Conservation (phyloP, 306 rosid genomes). For the Coriaria nepalensis region DNA sequence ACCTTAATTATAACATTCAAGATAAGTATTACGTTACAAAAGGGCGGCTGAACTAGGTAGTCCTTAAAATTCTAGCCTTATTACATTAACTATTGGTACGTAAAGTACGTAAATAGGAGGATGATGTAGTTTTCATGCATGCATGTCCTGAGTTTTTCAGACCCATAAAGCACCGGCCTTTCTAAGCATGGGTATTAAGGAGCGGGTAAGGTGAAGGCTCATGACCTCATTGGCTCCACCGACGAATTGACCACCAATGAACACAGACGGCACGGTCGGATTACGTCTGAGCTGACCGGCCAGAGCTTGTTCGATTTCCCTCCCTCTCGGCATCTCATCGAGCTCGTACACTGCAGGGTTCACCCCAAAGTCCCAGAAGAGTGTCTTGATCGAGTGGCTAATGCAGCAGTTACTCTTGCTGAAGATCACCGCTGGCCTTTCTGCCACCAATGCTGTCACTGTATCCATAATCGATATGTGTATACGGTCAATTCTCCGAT, state of each 20-base stretch:
- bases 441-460: conserved; percentile 61
- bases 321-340: conserved; percentile 74
- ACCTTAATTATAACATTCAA: no score
- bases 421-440: conserved; percentile 89
- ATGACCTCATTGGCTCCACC: conserved; percentile 86
- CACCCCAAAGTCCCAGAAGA: conserved; percentile 74
- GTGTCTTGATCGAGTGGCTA: conserved; percentile 74
- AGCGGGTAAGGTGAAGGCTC: conserved; percentile 73
- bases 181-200: conserved; percentile 80
- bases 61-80: no score
- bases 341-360: conserved; percentile 74
- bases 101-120: no score
- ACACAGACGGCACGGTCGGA: conserved; percentile 72
- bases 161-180: conserved; percentile 76
- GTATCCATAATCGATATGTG: conserved; percentile 35
- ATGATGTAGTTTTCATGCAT: no score
- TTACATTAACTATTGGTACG: no score
- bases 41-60: no score
- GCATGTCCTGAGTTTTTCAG: conserved; percentile 11
- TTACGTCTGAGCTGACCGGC: conserved; percentile 36
- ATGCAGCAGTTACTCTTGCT: conserved; percentile 86
- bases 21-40: no score
- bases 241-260: conserved; percentile 58
- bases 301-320: conserved; percentile 84
- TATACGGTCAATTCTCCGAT: no score